phyloP scores from a whole-genome alignment of 2,329 filamentous ascomycete genomes.

The Alternaria tenuissima region DNA sequence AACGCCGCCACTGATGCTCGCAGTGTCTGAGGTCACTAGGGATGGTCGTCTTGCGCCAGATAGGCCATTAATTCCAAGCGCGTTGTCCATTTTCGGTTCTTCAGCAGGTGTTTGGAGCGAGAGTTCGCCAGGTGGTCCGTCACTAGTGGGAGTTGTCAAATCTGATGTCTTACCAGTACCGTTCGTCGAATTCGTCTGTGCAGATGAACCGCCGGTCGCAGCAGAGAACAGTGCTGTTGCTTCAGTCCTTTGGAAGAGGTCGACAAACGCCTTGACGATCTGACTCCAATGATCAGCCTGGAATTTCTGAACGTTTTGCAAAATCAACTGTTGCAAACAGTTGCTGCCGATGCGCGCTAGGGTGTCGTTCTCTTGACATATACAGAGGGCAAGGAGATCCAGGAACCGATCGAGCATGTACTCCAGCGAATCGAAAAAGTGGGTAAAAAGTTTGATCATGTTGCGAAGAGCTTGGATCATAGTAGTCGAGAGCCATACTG shows the following conservation, averaged over 20 bases:
- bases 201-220: constrained; percentile 59
- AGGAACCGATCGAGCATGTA: constrained; percentile 99
- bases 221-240: constrained; percentile 95
- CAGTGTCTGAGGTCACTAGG: constrained; percentile 41
- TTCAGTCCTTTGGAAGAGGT: constrained; percentile 93
- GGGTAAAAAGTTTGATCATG: constrained; percentile 98
- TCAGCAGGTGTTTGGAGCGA: constrained; percentile 45
- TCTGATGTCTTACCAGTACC: constrained; percentile 53
- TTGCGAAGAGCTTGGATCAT: constrained; percentile 99
- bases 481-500: constrained; percentile 97
- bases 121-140: constrained; percentile 45
- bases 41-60: constrained; percentile 39
- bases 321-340: constrained; percentile 92
- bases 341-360: constrained; percentile 98
- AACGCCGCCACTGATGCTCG: constrained; percentile 20
- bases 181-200: constrained; percentile 59
- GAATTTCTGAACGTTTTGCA: constrained; percentile 97
- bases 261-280: constrained; percentile 94
- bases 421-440: constrained; percentile 95
- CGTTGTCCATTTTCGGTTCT: constrained; percentile 46
- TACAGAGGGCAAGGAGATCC: constrained; percentile 91
- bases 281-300: constrained; percentile 87
- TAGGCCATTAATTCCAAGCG: constrained; percentile 56
- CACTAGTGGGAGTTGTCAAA: constrained; percentile 53
- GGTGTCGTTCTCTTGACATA: constrained; percentile 99